Percentiles rank a stretch among this genome's conserved stretches.
Evolutionary conservation across 495 filamentous ascomycete species (phyloP).

Genomic region (Pyrenopolyporus hunteri): DNA sequence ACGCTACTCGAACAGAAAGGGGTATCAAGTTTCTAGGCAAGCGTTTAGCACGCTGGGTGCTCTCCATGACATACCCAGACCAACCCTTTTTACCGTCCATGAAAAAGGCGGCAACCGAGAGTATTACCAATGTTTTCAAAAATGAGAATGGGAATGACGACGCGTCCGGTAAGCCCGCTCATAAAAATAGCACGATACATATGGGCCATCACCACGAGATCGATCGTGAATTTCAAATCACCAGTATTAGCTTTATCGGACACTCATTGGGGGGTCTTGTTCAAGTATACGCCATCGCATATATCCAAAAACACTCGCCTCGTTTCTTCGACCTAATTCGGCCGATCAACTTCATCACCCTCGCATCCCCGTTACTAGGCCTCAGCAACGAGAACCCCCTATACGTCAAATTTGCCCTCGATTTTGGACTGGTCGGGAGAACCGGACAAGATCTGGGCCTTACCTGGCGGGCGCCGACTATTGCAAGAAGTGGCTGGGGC

Average conservation of each 20-base stretch:
- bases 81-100: conserved; percentile 80
- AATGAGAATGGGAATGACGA: conserved; percentile 40
- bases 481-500: conserved; percentile 85
- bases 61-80: conserved; percentile 89
- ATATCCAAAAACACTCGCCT: conserved; percentile 95
- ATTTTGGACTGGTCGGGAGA: conserved; percentile 92
- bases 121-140: conserved; percentile 45
- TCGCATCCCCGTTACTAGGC: conserved; percentile 89
- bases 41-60: conserved; percentile 86
- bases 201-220: conserved; percentile 42
- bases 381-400: conserved; percentile 97
- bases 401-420: conserved; percentile 95
- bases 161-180: conserved; percentile 47
- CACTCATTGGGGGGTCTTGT: conserved; percentile 92
- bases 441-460: conserved; percentile 95
- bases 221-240: conserved; percentile 79
- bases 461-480: conserved; percentile 87
- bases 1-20: conserved; percentile 86
- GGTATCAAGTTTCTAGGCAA: conserved; percentile 98
- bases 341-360: conserved; percentile 91
- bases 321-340: conserved; percentile 85
- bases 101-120: conserved; percentile 54
- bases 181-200: conserved; percentile 62
- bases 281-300: conserved; percentile 95
- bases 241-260: conserved; percentile 93